Percentiles rank a stretch among this genome's conserved stretches.
These are phyloP conservation scores for Chloromonas sp. DNA, from an alignment of 163 green algal genomes.

Conservation along the genomic window DNA sequence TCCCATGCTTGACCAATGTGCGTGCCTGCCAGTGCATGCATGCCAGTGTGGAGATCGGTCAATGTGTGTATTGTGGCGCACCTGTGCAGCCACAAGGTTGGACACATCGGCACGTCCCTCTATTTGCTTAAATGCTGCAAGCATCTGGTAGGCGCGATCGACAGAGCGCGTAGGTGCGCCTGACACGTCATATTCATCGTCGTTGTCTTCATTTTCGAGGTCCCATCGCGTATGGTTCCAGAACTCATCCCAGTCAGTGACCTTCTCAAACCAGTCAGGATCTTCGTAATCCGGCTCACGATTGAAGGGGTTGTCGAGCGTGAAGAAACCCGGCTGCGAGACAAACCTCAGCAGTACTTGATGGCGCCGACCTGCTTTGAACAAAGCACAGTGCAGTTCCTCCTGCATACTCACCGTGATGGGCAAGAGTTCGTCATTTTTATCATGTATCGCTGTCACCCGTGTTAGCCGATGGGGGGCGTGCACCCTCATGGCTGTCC, in stretches of 20 bases:
- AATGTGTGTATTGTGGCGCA: background rate
- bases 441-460: too few relatives aligned
- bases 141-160: constrained; percentile 21
- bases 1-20: too few relatives aligned
- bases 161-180: constrained; percentile 13
- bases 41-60: too few relatives aligned
- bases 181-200: constrained; percentile 11
- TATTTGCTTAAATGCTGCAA: constrained; percentile 24
- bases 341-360: too few relatives aligned
- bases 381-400: too few relatives aligned
- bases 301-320: background rate
- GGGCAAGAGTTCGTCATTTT: too few relatives aligned
- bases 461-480: too few relatives aligned
- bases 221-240: constrained; percentile 37
- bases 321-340: background rate
- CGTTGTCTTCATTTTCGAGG: constrained; percentile 17
- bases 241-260: constrained; percentile 34
- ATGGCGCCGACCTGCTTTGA: too few relatives aligned
- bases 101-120: constrained; percentile 23
- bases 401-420: too few relatives aligned
- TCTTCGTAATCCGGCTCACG: constrained; percentile 25
- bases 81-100: constrained; percentile 26
- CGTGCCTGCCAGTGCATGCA: too few relatives aligned
- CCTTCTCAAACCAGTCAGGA: constrained; percentile 30
- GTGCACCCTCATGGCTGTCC: too few relatives aligned